phyloP scores from a whole-genome alignment of 1,284 basidiomycete species.

The Mycena sp. region DNA sequence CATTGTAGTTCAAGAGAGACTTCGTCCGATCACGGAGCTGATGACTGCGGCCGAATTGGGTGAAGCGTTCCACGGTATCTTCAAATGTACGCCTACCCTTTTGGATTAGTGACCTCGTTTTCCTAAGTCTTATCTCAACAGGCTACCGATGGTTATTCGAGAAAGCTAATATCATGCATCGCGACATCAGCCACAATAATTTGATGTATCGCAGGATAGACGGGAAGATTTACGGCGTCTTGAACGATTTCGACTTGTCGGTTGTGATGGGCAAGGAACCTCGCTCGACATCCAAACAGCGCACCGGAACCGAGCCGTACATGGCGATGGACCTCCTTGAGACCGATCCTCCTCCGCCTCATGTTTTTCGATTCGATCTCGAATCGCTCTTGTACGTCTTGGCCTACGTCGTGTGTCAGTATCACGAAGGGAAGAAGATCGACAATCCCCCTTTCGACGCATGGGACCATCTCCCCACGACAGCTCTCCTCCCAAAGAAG shows the following conservation, averaged over 20 bases:
- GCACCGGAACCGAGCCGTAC: slow-evolving; percentile 2
- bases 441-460: not conserved
- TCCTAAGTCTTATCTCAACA: not conserved
- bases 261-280: not conserved
- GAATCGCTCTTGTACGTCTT: slow-evolving; percentile 7
- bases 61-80: not conserved
- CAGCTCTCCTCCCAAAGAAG: not conserved
- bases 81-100: not conserved
- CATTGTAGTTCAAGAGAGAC: not conserved
- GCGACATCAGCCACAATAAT: not conserved
- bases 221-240: not conserved
- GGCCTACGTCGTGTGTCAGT: not conserved
- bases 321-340: not conserved
- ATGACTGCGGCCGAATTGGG: not conserved
- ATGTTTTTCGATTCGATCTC: slow-evolving; percentile 3
- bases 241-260: slow-evolving; percentile 1
- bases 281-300: not conserved
- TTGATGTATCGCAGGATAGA: not conserved
- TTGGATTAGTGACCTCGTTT: not conserved
- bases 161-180: not conserved
- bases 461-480: not conserved
- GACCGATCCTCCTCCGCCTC: not conserved
- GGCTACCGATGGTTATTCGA: not conserved
- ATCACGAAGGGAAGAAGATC: slow-evolving; percentile 7
- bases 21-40: not conserved